Evolutionary conservation across 345 rosid genomes (phyloP), one percentile per base, ranked within the genome.

Genomic region (Citrus unshiu): DNA sequence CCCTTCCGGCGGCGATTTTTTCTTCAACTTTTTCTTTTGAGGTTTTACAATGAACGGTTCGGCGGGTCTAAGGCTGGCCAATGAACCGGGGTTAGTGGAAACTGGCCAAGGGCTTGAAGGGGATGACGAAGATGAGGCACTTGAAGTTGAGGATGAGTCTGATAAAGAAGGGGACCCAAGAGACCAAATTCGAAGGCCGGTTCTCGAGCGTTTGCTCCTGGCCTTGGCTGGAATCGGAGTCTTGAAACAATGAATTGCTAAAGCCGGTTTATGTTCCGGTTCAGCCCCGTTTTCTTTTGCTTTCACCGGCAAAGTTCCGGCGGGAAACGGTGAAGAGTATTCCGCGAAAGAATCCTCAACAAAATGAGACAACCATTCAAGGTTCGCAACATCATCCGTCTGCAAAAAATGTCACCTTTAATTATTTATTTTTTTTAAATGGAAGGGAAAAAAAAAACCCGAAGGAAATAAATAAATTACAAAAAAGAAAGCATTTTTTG

Each of bases 331-430:
- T 7, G 89, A 29, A 10, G 87, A 86, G 81, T 84, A 78, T 72
- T 89, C 94, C 73, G 91, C 86, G 89, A 88, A 89, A 51, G 95
- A 92, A 75, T 90, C 97, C 62, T 95, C 98, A 34, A 93, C 98
- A 56, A 95, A 93, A 59, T 84, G 93, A 14, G 99, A 95, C 72
- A 95, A 66, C 99, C 98, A 95, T 68, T 93, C 98, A 12, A 95
- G 93, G 81, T 87, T 83, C 46, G 81, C 90, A 73, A 90, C 79
- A 72, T 93, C 98, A 80, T 89, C 98, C 74, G 83, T 88, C 98
- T 95, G 84, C 9, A 65, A 78, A 32, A 84, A 69, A 70, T 64
- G 12, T 16, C 49, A 51, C 1, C 79, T 78, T 85, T 74, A 65
- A 4, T 61, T 30, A 16, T 1, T 16, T 5, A 35, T 35, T 35